Evolutionary conservation across 208 protist genomes (phyloP).

Genomic region (Leishmania amazonensis): DNA sequence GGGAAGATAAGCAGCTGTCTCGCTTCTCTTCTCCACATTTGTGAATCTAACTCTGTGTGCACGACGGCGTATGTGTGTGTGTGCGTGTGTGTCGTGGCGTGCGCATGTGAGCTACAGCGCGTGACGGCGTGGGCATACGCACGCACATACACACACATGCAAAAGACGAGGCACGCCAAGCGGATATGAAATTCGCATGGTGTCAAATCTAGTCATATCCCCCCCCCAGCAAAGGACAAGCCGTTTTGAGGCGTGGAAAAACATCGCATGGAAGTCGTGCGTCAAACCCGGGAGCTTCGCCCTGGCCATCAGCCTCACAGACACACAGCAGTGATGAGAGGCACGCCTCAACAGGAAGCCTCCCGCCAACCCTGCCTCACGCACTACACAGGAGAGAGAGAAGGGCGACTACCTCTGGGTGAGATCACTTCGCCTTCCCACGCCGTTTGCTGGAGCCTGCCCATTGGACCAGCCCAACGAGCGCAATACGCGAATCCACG

Average conservation of each 20-base stretch:
- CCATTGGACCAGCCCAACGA: slow-evolving; percentile 34
- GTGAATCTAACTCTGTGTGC: not conserved
- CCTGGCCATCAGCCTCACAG: not conserved
- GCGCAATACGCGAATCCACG: slow-evolving; percentile 59
- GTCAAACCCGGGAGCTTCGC: not conserved
- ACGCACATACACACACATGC: not conserved
- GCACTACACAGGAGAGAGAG: not conserved
- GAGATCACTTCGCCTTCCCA: too few relatives aligned
- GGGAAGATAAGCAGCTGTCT: not conserved
- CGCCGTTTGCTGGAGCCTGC: not conserved
- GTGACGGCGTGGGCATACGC: not conserved
- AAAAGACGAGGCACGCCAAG: not conserved
- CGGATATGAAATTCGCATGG: not conserved
- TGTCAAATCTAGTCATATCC: not conserved
- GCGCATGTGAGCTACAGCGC: not conserved
- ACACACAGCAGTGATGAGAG: not conserved
- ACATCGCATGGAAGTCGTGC: not conserved
- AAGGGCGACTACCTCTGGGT: not conserved
- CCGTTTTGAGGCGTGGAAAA: not conserved
- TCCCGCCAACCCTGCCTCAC: not conserved
- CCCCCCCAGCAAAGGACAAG: not conserved
- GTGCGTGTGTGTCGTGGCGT: not conserved
- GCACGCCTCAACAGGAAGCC: not conserved
- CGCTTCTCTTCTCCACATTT: not conserved
- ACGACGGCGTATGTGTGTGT: not conserved